Evolutionary conservation across 2,329 filamentous ascomycete species (phyloP).

Genomic region (Diplodia scrobiculata): DNA sequence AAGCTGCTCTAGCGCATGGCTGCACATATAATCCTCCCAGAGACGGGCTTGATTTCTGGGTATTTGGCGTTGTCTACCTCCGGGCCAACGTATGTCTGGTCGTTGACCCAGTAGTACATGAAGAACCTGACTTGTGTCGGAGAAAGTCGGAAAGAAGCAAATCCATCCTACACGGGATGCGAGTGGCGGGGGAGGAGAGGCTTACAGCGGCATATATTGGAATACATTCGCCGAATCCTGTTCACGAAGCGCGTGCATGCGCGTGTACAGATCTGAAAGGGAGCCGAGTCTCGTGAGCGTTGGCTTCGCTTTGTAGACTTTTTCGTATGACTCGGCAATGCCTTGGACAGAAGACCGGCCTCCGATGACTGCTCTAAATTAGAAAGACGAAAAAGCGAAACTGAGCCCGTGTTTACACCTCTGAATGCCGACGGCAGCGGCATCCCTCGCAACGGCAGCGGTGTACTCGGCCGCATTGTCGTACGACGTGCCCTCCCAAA

Average conservation of each 20-base stretch:
- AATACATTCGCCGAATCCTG: constrained; percentile 31
- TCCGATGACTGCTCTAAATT: constrained; percentile 41
- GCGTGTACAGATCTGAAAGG: constrained; percentile 37
- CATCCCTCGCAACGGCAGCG: constrained; percentile 39
- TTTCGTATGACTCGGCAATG: constrained; percentile 36
- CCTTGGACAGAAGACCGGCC: constrained; percentile 36
- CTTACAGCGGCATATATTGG: background rate
- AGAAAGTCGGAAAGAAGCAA: too few relatives aligned
- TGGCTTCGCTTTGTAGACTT: constrained; percentile 35
- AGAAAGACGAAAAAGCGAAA: background rate
- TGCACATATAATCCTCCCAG: background rate
- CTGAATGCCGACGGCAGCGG: constrained; percentile 32
- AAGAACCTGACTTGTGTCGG: constrained; percentile 5
- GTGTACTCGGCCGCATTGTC: constrained; percentile 45
- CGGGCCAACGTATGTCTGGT: background rate
- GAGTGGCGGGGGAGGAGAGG: background rate
- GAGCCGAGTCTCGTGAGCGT: constrained; percentile 35
- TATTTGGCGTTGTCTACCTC: constrained; percentile 29
- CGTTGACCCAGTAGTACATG: constrained; percentile 28
- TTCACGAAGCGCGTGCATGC: constrained; percentile 34
- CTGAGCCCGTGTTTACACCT: constrained; percentile 31
- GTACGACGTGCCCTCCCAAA: constrained; percentile 46
- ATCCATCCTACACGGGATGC: too few relatives aligned
- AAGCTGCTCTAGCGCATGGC: background rate
- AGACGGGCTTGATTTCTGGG: constrained; percentile 19